These are phyloP conservation scores for Rusavskia elegans DNA, from an alignment of 495 filamentous ascomycete genomes.

Conservation along the genomic window DNA sequence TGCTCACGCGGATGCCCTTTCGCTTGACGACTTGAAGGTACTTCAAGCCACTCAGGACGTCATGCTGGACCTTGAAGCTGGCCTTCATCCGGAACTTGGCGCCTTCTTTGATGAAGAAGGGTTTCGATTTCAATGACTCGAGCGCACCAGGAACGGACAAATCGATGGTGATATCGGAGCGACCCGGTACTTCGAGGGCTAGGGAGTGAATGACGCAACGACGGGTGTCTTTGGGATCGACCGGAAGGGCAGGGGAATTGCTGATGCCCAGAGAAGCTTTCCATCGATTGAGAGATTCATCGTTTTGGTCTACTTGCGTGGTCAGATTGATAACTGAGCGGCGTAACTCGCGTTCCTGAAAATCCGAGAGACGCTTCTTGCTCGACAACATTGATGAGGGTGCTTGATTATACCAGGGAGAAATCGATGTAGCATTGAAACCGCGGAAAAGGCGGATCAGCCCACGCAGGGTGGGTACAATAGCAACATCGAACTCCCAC, in stretches of 20 bases:
- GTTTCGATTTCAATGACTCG: slow-evolving; percentile 59
- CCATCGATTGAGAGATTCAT: slow-evolving; percentile 92
- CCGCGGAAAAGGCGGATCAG: too few relatives aligned
- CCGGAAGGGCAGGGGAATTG: slow-evolving; percentile 34
- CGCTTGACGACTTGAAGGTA: slow-evolving; percentile 88
- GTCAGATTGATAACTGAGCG: neutral
- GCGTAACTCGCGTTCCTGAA: neutral
- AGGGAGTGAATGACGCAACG: slow-evolving; percentile 84
- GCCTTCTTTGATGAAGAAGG: slow-evolving; percentile 95
- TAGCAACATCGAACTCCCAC: neutral
- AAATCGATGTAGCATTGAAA: neutral
- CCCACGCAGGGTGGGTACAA: too few relatives aligned
- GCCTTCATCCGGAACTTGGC: slow-evolving; percentile 84
- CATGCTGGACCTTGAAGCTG: slow-evolving; percentile 85
- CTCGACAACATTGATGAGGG: neutral
- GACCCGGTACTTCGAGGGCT: slow-evolving; percentile 64
- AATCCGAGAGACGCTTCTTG: neutral
- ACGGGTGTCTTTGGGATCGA: slow-evolving; percentile 57
- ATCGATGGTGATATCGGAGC: slow-evolving; percentile 71
- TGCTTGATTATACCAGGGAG: neutral
- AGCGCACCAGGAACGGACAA: slow-evolving; percentile 46
- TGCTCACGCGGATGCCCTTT: slow-evolving; percentile 67
- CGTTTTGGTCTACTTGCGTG: slow-evolving; percentile 40
- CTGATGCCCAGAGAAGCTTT: slow-evolving; percentile 85
- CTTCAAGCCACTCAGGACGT: slow-evolving; percentile 85